Percentiles rank a stretch among this genome's conserved stretches.
phyloP scores from a whole-genome alignment of 176 grass and related monocot genomes.

The Carex scoparia region DNA sequence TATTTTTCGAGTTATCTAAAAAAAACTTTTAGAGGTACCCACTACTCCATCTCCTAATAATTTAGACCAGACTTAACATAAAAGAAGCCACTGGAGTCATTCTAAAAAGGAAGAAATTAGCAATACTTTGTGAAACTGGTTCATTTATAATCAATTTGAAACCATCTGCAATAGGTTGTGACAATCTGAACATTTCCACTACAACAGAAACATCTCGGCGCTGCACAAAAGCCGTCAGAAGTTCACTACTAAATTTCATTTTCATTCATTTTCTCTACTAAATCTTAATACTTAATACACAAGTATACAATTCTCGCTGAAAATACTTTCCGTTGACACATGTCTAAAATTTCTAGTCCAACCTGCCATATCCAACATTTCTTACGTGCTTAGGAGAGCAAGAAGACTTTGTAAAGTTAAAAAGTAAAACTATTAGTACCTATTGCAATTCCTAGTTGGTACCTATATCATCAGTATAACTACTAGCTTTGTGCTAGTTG shows the following conservation, averaged over 20 bases:
- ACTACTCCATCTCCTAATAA: neutral
- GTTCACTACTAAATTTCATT: neutral
- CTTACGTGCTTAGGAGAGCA: neutral
- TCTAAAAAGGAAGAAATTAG: neutral
- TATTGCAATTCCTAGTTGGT: too few relatives aligned
- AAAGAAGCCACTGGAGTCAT: neutral
- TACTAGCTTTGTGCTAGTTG: neutral
- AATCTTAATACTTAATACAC: neutral
- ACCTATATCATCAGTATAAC: neutral
- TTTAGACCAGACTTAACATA: slow-evolving; percentile 1
- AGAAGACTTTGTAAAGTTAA: neutral
- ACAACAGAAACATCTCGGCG: neutral
- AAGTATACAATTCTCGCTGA: neutral
- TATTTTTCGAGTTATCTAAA: neutral
- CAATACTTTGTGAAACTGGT: neutral
- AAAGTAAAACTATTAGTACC: neutral
- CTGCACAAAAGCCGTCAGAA: neutral
- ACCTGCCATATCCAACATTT: neutral
- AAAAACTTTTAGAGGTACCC: neutral
- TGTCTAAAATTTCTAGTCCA: neutral
- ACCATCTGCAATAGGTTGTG: neutral
- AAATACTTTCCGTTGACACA: neutral
- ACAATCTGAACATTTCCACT: neutral
- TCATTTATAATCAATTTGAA: neutral
- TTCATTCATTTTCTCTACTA: neutral